Evolutionary conservation across 2,329 filamentous ascomycete species (phyloP), one percentile per base, ranked within the genome.

Genomic region (Nothophaeocryptopus gaeumannii): DNA sequence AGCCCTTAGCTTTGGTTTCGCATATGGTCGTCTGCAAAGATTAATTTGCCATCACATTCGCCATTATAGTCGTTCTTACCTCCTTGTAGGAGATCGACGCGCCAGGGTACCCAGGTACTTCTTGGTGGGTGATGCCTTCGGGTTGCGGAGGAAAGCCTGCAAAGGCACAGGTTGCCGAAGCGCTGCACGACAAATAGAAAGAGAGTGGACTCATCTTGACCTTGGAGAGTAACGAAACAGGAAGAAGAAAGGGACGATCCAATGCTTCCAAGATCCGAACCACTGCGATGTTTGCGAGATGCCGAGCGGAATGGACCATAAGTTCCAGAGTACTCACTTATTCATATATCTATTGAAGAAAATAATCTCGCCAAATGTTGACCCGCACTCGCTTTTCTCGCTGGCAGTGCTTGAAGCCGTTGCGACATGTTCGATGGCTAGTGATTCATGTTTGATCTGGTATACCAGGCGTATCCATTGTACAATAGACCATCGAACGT

Each of bases 1-100:
- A 83, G 9, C 72, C 74, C 56, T 72, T 76, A 41, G 79, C 74
- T 0, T 72, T 77, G 8, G 74, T 77, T 63, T 80, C 78, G 60
- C 78, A 81, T 29, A 80, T 74, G 3, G 67, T 54, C 1, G 59
- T 62, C 58, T 58, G 33, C 39, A 20, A 49, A 16, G 11, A 40
- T 53, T 33, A 55, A 45, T 35, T 32, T 15, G 3, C 11, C 9
- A 14, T 14, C 29, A 10, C 7, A 26, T n/a, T 8, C 5, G 11
- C 3, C 3, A 3, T 31, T 15, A 9, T 1, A 26, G 14, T 32
- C 10, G 13, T 8, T 15, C 29, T 35, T 46, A 53, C 55, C 44
- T 54, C 33, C 39, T 59, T 61, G 40, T 58, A 61, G 9, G 58
- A 56, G 8, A 67, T 65, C 12, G 61, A 59, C 5, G 42, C 47